Conservation (phyloP, 2,329 filamentous ascomycete genomes). For the Chalaropsis ovoidea region DNA sequence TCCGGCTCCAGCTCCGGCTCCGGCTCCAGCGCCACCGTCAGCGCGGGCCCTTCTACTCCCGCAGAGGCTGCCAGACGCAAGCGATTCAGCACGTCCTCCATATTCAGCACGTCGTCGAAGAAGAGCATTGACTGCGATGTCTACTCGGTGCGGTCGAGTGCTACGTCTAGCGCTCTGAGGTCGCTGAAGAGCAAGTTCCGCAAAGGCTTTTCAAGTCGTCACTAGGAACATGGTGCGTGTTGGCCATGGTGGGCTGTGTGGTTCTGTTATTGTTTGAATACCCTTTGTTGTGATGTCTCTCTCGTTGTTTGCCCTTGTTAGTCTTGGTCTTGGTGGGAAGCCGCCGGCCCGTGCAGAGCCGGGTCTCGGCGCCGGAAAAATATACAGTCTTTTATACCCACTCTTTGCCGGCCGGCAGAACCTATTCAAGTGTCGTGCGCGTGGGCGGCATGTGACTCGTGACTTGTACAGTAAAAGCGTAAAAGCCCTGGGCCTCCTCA, state of each 20-base stretch:
- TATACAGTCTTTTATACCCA: neutral
- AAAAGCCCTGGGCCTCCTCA: slow-evolving; percentile 30
- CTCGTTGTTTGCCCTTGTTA: neutral
- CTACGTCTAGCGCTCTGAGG: neutral
- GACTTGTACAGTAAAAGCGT: too few relatives aligned
- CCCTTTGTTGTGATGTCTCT: slow-evolving; percentile 3
- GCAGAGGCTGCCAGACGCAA: slow-evolving; percentile 11
- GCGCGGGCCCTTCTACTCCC: neutral
- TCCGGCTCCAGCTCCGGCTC: neutral
- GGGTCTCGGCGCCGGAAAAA: neutral
- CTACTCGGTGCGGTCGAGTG: slow-evolving; percentile 5
- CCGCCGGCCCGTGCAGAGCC: neutral
- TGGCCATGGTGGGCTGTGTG: neutral
- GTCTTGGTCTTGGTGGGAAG: neutral
- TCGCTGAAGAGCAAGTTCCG: slow-evolving; percentile 22
- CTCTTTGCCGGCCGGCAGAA: neutral
- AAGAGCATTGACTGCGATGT: neutral
- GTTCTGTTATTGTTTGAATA: neutral
- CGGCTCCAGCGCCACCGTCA: neutral
- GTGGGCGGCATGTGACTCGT: neutral
- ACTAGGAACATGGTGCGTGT: neutral
- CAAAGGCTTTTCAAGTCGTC: slow-evolving; percentile 20
- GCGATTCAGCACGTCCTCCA: too few relatives aligned
- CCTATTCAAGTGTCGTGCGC: neutral
- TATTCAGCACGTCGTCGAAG: neutral